These are phyloP conservation scores for Boletus sp. DNA, from an alignment of 768 basidiomycete species.

Conservation along the genomic window DNA sequence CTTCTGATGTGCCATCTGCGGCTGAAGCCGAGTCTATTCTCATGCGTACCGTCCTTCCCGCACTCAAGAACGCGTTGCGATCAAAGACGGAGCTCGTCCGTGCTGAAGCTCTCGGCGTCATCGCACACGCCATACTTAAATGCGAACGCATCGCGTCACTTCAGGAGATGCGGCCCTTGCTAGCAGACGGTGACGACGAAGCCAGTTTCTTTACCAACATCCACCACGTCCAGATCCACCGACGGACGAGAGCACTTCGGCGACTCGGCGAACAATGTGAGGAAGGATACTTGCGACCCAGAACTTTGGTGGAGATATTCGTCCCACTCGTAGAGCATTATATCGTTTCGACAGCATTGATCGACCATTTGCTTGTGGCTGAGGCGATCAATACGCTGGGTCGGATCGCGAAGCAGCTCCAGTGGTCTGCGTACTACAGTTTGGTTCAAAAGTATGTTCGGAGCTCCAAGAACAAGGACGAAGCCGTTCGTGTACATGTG, in stretches of 20 bases:
- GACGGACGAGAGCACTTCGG: constrained; percentile 81
- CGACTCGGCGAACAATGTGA: constrained; percentile 78
- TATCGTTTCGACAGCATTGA: constrained; percentile 36
- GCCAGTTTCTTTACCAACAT: constrained; percentile 98
- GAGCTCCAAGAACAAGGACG: constrained; percentile 48
- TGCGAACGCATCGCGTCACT: constrained; percentile 59
- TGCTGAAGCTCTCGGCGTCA: constrained; percentile 74
- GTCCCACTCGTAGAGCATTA: constrained; percentile 66
- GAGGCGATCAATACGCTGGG: constrained; percentile 85
- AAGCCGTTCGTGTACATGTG: constrained; percentile 50
- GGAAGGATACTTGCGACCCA: constrained; percentile 61
- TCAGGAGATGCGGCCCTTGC: constrained; percentile 76
- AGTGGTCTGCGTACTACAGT: constrained; percentile 82
- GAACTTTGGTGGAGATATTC: constrained; percentile 77
- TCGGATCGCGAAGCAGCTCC: constrained; percentile 68
- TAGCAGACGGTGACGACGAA: constrained; percentile 88
- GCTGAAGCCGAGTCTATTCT: constrained; percentile 55
- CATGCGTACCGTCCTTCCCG: constrained; percentile 66
- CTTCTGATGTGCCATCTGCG: constrained; percentile 29
- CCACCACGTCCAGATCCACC: constrained; percentile 88
- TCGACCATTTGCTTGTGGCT: constrained; percentile 84
- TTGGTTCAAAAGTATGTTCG: constrained; percentile 81
- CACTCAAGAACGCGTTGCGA: constrained; percentile 73
- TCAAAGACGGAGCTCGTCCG: constrained; percentile 84
- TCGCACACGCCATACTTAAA: constrained; percentile 69